Evolutionary conservation across 441 rosid species (phyloP).

Genomic region (Viola pubescens): DNA sequence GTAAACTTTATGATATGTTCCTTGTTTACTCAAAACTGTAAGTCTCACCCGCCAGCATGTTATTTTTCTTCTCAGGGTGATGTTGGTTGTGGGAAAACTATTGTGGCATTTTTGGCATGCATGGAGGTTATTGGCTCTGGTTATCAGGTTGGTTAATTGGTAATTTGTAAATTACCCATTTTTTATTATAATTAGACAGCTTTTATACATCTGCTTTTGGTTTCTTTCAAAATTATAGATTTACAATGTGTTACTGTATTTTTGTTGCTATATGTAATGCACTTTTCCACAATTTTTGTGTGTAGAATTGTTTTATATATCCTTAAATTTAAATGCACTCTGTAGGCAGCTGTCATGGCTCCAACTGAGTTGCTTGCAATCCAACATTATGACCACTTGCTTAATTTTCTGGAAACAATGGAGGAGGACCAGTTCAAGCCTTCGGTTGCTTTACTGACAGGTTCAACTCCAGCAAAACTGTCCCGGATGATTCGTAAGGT

Average conservation of each 20-base stretch:
- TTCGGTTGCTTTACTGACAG: constrained; percentile 77
- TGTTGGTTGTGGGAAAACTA: constrained; percentile 98
- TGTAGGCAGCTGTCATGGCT: constrained; percentile 98
- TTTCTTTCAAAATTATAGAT: constrained; percentile 1
- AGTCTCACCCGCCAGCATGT: constrained; percentile 7
- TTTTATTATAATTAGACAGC: neutral
- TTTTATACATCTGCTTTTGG: neutral
- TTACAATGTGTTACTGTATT: neutral
- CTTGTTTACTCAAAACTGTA: no score
- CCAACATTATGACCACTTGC: constrained; percentile 84
- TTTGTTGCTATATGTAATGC: neutral
- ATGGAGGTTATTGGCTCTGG: constrained; percentile 94
- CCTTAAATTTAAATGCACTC: neutral
- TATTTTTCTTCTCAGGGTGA: constrained; percentile 53
- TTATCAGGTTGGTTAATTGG: constrained; percentile 65
- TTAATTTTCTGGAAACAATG: constrained; percentile 57
- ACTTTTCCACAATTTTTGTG: neutral
- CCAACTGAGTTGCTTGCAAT: constrained; percentile 94
- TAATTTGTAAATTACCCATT: constrained; percentile 7
- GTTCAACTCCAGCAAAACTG: constrained; percentile 75
- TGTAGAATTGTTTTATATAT: neutral
- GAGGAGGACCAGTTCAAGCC: constrained; percentile 55
- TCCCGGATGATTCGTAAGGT: constrained; percentile 84
- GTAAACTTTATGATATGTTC: neutral
- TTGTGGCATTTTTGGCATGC: constrained; percentile 90